phyloP scores from a whole-genome alignment of 805 yeast genomes.

The Saccharomyces cerevisiae region DNA sequence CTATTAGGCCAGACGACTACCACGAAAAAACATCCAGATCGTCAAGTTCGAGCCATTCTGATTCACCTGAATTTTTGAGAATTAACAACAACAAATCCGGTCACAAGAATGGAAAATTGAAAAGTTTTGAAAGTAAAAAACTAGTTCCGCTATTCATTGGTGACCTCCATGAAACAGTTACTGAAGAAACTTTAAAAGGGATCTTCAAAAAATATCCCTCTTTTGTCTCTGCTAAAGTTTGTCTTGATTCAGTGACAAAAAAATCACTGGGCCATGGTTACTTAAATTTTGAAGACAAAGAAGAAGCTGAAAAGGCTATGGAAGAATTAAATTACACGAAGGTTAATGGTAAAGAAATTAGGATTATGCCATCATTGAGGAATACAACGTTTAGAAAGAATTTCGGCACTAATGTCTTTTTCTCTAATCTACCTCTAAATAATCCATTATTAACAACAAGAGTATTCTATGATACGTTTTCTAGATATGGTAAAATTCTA shows the following conservation, averaged over 20 bases:
- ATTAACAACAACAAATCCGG: neutral
- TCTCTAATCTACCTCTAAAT: conserved; percentile 37
- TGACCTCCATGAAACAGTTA: conserved; percentile 42
- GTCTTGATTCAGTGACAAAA: conserved; percentile 45
- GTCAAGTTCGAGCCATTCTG: conserved; percentile 4
- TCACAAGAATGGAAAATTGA: neutral
- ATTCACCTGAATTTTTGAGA: conserved; percentile 2
- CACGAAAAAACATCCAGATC: neutral
- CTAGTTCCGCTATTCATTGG: conserved; percentile 50
- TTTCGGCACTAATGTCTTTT: conserved; percentile 44
- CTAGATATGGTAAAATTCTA: conserved; percentile 37
- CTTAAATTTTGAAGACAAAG: conserved; percentile 45
- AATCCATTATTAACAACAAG: conserved; percentile 33
- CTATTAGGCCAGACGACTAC: neutral
- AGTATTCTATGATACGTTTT: conserved; percentile 43
- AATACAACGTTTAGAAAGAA: conserved; percentile 35
- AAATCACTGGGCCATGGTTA: conserved; percentile 67
- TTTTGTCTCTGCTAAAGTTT: conserved; percentile 51
- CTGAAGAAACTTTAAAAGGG: conserved; percentile 40
- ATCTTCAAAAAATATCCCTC: conserved; percentile 39
- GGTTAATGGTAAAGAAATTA: conserved; percentile 36
- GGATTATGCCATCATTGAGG: conserved; percentile 50
- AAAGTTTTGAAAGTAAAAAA: conserved; percentile 7
- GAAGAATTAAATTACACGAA: conserved; percentile 47
- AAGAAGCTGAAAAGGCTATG: conserved; percentile 49